Evolutionary conservation across 2,329 filamentous ascomycete genomes (phyloP).

Genomic region (Hypoxylon sp.): DNA sequence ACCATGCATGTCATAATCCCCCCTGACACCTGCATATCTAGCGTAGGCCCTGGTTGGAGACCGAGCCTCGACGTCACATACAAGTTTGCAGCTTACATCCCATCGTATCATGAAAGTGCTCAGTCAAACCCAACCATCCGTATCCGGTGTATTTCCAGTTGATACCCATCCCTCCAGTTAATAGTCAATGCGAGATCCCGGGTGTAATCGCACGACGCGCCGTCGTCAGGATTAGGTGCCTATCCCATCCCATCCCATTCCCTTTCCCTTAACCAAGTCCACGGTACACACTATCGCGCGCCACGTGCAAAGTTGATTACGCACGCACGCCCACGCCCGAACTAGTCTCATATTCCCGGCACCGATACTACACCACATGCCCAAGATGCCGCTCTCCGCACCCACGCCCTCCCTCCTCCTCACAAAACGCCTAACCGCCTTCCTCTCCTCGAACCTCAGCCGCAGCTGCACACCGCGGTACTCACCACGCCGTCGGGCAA

Average conservation of each 20-base stretch:
- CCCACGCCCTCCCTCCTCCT: constrained; percentile 73
- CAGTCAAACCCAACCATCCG: not conserved
- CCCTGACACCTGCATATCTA: constrained; percentile 12
- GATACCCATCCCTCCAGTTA: constrained; percentile 2
- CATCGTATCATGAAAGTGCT: constrained; percentile 12
- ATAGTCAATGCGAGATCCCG: constrained; percentile 20
- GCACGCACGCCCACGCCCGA: not conserved
- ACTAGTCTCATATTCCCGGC: not conserved
- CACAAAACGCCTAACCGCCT: constrained; percentile 74
- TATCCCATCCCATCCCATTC: not conserved
- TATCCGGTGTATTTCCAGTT: not conserved
- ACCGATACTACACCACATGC: not conserved
- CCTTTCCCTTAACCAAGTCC: not conserved
- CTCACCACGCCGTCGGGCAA: constrained; percentile 73
- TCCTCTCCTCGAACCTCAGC: constrained; percentile 72
- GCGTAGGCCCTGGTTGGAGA: constrained; percentile 5
- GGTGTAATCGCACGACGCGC: constrained; percentile 22
- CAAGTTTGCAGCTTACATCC: constrained; percentile 20
- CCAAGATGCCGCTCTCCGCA: constrained; percentile 50
- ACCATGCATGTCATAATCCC: constrained; percentile 37
- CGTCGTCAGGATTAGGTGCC: constrained; percentile 31
- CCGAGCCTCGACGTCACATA: constrained; percentile 37
- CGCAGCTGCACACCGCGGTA: constrained; percentile 71
- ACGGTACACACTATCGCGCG: not conserved
- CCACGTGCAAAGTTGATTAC: constrained; percentile 2